Evolutionary conservation across 2,329 filamentous ascomycete species (phyloP), one percentile per base, ranked within the genome.

Genomic region (Phyllosticta citriasiana): DNA sequence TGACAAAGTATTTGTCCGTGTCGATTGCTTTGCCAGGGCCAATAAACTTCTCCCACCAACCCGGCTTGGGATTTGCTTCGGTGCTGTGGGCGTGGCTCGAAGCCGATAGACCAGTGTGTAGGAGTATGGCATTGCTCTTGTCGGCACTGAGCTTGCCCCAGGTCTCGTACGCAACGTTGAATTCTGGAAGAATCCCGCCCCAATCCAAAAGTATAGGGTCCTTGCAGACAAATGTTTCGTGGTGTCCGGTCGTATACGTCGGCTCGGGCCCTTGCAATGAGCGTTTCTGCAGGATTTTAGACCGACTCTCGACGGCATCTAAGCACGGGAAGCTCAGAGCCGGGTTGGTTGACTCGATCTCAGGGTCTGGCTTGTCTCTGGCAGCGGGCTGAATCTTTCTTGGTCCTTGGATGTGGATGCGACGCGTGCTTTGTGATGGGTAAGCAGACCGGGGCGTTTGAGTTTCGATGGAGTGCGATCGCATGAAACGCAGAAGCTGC

Each of bases 21-120:
- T 99, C 91, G 9, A 99, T 77, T 10, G 91, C 88, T 22, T 82
- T 82, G 0, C 89, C 91, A 0, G 92, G 88, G 0, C 94, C 94
- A 69, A 99, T 97, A 73, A 99, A 99, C 74, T 88, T 93, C 76
- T 99, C 94, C 94, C 94, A 99, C 94, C 94, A 99, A 3, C 94
- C 94, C 0, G 91, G 88, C 72, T 92, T 88, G 0, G 89, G 83
- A 73, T 99, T 99, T 9, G 80, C 78, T 58, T 84, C 81, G n/a
- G 93, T 97, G 62, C 91, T 97, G 71, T 92, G 92, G 1, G 94
- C 94, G 76, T 99, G 94, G 62, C 92, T 97, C 6, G 92, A 97
- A n/a, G 94, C 94, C 0, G 92, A 97, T 4, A 99, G 81, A 8
- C 94, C 94, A 0, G 94, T 99, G 72, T 97, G 91, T 2, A 99